These are phyloP conservation scores for Aphanomyces euteiches DNA, from an alignment of 352 stramenopile genomes.

Conservation along the genomic window DNA sequence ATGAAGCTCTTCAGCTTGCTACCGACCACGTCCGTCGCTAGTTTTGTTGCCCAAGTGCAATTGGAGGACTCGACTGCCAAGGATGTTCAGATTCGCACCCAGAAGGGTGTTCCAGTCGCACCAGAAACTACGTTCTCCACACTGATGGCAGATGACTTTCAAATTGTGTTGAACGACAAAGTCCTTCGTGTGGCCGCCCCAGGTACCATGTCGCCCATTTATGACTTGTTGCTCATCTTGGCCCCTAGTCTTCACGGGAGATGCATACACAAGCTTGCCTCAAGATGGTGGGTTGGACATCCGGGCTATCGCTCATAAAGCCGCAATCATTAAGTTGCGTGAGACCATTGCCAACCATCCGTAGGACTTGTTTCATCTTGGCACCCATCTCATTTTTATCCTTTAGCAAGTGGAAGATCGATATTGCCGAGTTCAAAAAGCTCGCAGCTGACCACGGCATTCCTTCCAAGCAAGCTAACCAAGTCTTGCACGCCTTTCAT, in stretches of 20 bases:
- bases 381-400: background rate
- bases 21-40: conserved; percentile 51
- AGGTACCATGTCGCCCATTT: conserved; percentile 13
- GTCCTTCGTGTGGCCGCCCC: conserved; percentile 65
- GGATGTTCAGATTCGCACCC: conserved; percentile 58
- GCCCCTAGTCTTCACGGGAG: conserved; percentile 35
- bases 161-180: conserved; percentile 74
- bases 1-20: conserved; percentile 11
- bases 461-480: conserved; percentile 73
- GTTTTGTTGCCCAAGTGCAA: conserved; percentile 71
- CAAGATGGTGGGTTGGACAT: conserved; percentile 79
- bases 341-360: conserved; percentile 59
- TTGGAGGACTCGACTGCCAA: conserved; percentile 70
- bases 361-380: conserved; percentile 32
- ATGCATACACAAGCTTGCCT: conserved; percentile 64
- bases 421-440: conserved; percentile 48
- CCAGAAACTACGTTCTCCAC: conserved; percentile 59
- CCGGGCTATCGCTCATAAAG: conserved; percentile 69
- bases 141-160: conserved; percentile 77
- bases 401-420: conserved; percentile 37
- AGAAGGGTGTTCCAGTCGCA: conserved; percentile 55
- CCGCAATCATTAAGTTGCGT: conserved; percentile 70
- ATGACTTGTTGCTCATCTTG: background rate
- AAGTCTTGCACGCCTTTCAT: conserved; percentile 73
- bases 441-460: conserved; percentile 71